Base-by-base conservation (phyloP, 139 green algal genomes). In the Ettlia oleoabundans region DNA sequence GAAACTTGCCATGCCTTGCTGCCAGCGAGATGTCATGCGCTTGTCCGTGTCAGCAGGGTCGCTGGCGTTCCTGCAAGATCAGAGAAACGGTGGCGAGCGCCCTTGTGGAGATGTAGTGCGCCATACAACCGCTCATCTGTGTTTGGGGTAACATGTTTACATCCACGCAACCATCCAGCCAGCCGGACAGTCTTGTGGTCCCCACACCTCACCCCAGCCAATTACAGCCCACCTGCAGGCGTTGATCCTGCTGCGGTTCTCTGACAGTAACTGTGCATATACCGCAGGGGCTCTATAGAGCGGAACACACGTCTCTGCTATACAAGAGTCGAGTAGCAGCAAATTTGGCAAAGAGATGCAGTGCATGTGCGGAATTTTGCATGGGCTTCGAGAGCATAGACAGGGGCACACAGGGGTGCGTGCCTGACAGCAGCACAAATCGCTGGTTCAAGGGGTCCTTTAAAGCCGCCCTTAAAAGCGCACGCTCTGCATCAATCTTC, bases 381-480 rank as follows among this genome's bases (percentile, higher is more conserved):
- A n/a, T n/a, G n/a, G n/a, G n/a, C n/a, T n/a, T n/a, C n/a, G n/a
- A n/a, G n/a, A n/a, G n/a, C n/a, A n/a, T n/a, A n/a, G n/a, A n/a
- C n/a, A n/a, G n/a, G n/a, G n/a, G n/a, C n/a, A n/a, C 5, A 5
- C 55, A 15, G 55, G 55, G 18, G 18, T 65, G 55, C 55, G 18
- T 5, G 30, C 55, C 55, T n/a, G 55, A 66, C 24, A 86, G 72
- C 76, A 92, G 84, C 52, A 84, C 65, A 81, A 90, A 92, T 35
- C 79, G 81, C 77, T 84, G 37, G 37, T 89, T 90, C 22, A 73
- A n/a, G 0, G 88, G 81, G 40, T 92, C 86, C 58, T 37, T 2
- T 51, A 92, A 68, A 24, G 88, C 88, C 8, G 81, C 69, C 28
- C 47, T n/a, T 52, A 92, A 47, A 78, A 92, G 61, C 40, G 35